Conservation (phyloP, 306 rosid species). For the Malus fusca region DNA sequence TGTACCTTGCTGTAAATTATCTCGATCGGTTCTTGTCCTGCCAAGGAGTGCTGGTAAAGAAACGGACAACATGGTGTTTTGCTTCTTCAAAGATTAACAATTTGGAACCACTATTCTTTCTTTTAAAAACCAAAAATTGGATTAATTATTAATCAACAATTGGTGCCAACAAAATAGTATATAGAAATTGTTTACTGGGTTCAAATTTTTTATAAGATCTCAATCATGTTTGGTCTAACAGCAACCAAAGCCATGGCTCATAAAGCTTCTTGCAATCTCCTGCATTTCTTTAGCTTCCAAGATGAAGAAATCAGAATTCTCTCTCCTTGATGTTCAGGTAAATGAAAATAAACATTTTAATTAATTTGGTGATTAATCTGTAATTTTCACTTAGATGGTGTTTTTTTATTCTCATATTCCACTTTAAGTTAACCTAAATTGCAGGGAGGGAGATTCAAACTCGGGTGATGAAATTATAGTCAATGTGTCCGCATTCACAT, state of each 20-base stretch:
- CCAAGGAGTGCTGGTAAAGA: constrained; percentile 56
- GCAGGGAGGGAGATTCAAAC: too few relatives aligned
- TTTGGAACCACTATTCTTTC: background rate
- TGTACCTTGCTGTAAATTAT: constrained; percentile 77
- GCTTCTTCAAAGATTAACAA: background rate
- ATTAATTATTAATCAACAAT: background rate
- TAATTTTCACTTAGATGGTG: background rate
- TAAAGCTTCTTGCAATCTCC: constrained; percentile 65
- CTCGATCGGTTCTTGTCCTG: constrained; percentile 77
- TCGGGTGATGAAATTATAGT: background rate
- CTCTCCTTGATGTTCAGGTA: constrained; percentile 59
- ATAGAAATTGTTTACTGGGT: constrained; percentile 4
- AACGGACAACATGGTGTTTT: background rate
- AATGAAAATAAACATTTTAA: background rate
- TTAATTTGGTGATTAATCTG: background rate
- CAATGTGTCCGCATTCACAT: background rate
- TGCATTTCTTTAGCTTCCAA: constrained; percentile 81
- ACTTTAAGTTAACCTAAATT: background rate
- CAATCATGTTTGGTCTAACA: constrained; percentile 29
- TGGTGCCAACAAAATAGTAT: background rate
- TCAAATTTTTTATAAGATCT: constrained; percentile 22
- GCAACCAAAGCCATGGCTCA: constrained; percentile 80
- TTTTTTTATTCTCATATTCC: background rate
- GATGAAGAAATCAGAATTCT: constrained; percentile 62
- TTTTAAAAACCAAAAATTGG: background rate